Evolutionary conservation across 2,329 filamentous ascomycete genomes (phyloP).

Genomic region (Dactylellina sp.): DNA sequence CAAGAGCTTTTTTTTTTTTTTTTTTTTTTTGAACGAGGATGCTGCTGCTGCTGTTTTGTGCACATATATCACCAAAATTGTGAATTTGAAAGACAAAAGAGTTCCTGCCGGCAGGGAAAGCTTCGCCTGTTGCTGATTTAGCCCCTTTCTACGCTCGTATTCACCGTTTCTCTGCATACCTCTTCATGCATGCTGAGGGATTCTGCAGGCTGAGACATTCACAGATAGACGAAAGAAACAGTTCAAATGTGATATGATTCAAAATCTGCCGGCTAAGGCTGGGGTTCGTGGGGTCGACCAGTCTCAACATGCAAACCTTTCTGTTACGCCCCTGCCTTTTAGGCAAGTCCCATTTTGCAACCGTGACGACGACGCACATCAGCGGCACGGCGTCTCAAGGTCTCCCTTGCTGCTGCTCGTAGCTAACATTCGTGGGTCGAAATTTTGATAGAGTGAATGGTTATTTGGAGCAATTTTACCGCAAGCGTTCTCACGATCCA

Average conservation of each 20-base stretch:
- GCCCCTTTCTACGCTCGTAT: conserved; percentile 21
- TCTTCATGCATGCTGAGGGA: conserved; percentile 25
- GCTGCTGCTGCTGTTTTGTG: conserved; percentile 8
- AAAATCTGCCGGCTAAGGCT: conserved; percentile 11
- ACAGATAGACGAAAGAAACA: conserved; percentile 14
- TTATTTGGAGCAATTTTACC: conserved; percentile 1
- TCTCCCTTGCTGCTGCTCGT: conserved; percentile 6
- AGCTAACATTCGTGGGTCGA: neutral
- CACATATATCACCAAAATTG: conserved; percentile 1
- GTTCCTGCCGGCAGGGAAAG: neutral
- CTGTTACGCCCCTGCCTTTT: conserved; percentile 18
- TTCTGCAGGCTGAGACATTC: conserved; percentile 54
- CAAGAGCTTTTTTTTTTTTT: too few species aligned
- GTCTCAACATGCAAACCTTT: conserved; percentile 10
- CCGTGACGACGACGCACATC: conserved; percentile 22
- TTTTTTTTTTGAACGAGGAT: too few species aligned
- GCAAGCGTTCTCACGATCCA: conserved; percentile 17
- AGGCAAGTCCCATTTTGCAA: conserved; percentile 27
- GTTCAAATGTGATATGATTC: conserved; percentile 27
- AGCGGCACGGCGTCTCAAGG: conserved; percentile 52
- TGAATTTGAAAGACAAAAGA: neutral
- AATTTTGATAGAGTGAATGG: too few species aligned
- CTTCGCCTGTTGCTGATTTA: neutral
- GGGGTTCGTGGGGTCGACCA: conserved; percentile 3
- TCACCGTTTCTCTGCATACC: neutral